These are phyloP conservation scores for Agrocybe pediades DNA, from an alignment of 768 basidiomycete genomes.

Conservation along the genomic window DNA sequence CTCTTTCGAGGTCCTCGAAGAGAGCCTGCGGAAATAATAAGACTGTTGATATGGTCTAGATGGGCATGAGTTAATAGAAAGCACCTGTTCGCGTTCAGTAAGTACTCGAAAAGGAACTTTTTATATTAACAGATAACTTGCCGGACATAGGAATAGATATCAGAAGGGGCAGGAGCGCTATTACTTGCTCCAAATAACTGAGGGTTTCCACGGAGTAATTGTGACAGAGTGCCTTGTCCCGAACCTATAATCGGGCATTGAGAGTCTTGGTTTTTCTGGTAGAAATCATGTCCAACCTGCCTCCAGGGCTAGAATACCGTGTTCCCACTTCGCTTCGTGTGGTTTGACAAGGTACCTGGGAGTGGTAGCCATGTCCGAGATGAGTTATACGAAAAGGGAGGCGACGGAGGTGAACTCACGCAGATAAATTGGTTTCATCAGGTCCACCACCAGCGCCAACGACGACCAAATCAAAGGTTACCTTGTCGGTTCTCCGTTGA, in stretches of 20 bases:
- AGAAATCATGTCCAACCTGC: conserved; percentile 59
- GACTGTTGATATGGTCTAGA: conserved; percentile 84
- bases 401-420: conserved; percentile 48
- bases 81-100: conserved; percentile 47
- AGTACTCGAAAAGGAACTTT: conserved; percentile 3
- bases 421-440: conserved; percentile 85
- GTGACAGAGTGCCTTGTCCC: conserved; percentile 75
- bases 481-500: conserved; percentile 16
- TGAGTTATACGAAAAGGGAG: conserved; percentile 13
- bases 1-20: conserved; percentile 61
- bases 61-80: conserved; percentile 90
- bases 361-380: conserved; percentile 16
- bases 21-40: conserved; percentile 85
- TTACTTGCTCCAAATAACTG: conserved; percentile 44
- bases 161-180: conserved; percentile 38
- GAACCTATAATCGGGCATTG: conserved; percentile 57
- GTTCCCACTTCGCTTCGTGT: conserved; percentile 63
- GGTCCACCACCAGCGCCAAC: conserved; percentile 89
- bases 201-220: conserved; percentile 59
- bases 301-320: conserved; percentile 84
- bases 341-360: conserved; percentile 93
- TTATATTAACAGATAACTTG: conserved; percentile 25
- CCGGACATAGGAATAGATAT: conserved; percentile 58
- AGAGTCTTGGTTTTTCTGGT: neutral
- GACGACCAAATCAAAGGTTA: conserved; percentile 72